These are phyloP conservation scores for Aspergillus egyptiacus DNA, from an alignment of 495 filamentous ascomycete genomes.

Conservation along the genomic window DNA sequence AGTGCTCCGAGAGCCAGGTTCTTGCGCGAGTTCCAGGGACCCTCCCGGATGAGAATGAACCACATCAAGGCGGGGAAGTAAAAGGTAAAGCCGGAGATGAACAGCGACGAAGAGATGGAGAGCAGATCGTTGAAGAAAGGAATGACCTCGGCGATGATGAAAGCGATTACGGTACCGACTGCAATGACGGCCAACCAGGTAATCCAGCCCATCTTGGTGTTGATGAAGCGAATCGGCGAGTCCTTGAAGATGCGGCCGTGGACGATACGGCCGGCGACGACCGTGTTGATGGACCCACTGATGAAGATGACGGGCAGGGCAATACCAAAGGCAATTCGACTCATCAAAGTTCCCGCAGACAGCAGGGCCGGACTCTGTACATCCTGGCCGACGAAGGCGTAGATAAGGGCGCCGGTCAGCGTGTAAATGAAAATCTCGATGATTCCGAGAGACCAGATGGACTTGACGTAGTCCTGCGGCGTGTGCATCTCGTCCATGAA, in stretches of 20 bases:
- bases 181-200: constrained; percentile 52
- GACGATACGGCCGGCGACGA: constrained; percentile 53
- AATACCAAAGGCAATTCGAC: constrained; percentile 65
- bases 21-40: constrained; percentile 34
- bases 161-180: constrained; percentile 52
- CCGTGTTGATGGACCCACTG: constrained; percentile 57
- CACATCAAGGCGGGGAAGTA: constrained; percentile 61
- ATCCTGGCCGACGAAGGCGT: constrained; percentile 58
- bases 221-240: constrained; percentile 51
- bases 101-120: constrained; percentile 53
- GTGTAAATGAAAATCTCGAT: constrained; percentile 63
- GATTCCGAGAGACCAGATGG: constrained; percentile 51
- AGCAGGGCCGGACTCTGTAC: constrained; percentile 63
- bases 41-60: constrained; percentile 49
- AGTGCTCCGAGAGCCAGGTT: constrained; percentile 21
- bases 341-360: constrained; percentile 50
- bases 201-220: constrained; percentile 51
- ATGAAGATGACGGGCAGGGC: constrained; percentile 68
- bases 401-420: constrained; percentile 58
- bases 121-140: constrained; percentile 62
- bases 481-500: constrained; percentile 73
- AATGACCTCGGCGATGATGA: constrained; percentile 60
- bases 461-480: constrained; percentile 55
- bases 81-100: constrained; percentile 61
- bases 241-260: constrained; percentile 52